Evolutionary conservation across 192 early-diverging fungal species (phyloP).

Genomic region (Allomyces javanicus): DNA sequence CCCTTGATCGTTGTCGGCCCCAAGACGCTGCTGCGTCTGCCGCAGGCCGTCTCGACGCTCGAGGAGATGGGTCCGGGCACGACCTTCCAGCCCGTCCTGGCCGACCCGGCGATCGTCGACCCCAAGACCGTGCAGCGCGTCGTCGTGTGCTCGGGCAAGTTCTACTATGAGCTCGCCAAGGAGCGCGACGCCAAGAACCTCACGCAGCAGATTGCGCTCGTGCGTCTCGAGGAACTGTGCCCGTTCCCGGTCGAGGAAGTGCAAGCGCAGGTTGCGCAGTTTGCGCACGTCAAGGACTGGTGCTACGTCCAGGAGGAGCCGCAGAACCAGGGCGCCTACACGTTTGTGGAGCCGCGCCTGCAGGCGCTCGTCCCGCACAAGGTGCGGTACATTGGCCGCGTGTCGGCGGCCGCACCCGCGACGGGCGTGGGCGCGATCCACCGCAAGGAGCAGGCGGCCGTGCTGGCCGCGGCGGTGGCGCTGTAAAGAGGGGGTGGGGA

Average conservation of each 20-base stretch:
- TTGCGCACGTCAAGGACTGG: slow-evolving; percentile 39
- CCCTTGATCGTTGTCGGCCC: slow-evolving; percentile 72
- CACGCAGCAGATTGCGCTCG: slow-evolving; percentile 48
- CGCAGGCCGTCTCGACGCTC: slow-evolving; percentile 47
- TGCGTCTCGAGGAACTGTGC: slow-evolving; percentile 77
- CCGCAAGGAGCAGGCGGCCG: slow-evolving; percentile 41
- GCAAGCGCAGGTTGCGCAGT: slow-evolving; percentile 36
- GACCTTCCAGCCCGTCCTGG: slow-evolving; percentile 59
- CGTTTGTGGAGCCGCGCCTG: slow-evolving; percentile 72
- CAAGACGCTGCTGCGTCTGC: slow-evolving; percentile 45
- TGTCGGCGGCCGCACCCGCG: slow-evolving; percentile 54
- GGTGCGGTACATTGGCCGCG: slow-evolving; percentile 52
- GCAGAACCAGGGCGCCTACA: slow-evolving; percentile 75
- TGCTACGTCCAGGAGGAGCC: slow-evolving; percentile 82
- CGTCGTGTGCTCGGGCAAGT: slow-evolving; percentile 75
- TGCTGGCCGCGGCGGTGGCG: slow-evolving; percentile 28
- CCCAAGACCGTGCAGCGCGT: slow-evolving; percentile 27
- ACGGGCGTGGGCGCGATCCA: slow-evolving; percentile 50
- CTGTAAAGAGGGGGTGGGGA: background rate
- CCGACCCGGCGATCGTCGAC: slow-evolving; percentile 28
- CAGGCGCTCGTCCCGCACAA: slow-evolving; percentile 43
- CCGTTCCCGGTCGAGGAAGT: slow-evolving; percentile 70
- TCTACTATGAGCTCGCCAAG: slow-evolving; percentile 82
- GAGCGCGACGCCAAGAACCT: slow-evolving; percentile 38
- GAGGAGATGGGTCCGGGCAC: slow-evolving; percentile 72